A percentile compares a stretch with the other conserved stretches of the same genome.
Evolutionary conservation across 768 basidiomycete genomes (phyloP).

Genomic region (Suillus variegatus): DNA sequence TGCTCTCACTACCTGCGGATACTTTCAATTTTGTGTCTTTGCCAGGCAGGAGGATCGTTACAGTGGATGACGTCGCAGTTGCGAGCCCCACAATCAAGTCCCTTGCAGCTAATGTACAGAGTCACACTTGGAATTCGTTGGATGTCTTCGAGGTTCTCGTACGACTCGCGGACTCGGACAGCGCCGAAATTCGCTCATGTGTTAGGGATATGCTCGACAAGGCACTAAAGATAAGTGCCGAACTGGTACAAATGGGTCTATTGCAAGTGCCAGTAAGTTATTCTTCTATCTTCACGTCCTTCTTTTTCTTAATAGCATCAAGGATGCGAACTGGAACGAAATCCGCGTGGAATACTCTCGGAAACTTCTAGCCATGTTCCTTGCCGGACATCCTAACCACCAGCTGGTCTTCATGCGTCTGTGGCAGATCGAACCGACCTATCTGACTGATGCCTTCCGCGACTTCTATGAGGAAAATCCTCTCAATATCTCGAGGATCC

Average conservation of each 20-base stretch:
- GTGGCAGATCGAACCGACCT: slow-evolving; percentile 86
- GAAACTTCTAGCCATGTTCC: slow-evolving; percentile 84
- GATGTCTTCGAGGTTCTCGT: slow-evolving; percentile 89
- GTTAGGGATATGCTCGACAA: slow-evolving; percentile 93
- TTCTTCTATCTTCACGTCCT: slow-evolving; percentile 7
- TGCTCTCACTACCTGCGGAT: slow-evolving; percentile 86
- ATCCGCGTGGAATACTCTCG: slow-evolving; percentile 86
- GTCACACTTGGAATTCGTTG: slow-evolving; percentile 92
- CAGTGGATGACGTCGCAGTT: slow-evolving; percentile 82
- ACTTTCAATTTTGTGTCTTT: slow-evolving; percentile 92
- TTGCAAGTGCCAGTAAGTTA: slow-evolving; percentile 83
- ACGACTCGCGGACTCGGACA: slow-evolving; percentile 73
- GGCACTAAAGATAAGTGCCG: slow-evolving; percentile 90
- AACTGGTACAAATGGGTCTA: slow-evolving; percentile 91
- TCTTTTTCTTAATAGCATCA: slow-evolving; percentile 1
- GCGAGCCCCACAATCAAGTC: slow-evolving; percentile 92
- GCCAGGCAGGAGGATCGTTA: slow-evolving; percentile 80
- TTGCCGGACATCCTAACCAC: slow-evolving; percentile 91
- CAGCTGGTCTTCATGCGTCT: slow-evolving; percentile 97
- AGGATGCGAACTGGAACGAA: slow-evolving; percentile 86
- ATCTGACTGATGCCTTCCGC: slow-evolving; percentile 85
- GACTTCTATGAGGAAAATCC: slow-evolving; percentile 93
- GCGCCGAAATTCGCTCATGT: slow-evolving; percentile 66
- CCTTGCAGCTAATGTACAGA: slow-evolving; percentile 87
- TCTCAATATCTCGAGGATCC: slow-evolving; percentile 89